Evolutionary conservation across 257 asterid genomes (phyloP), one percentile per base, ranked within the genome.

Genomic region (Plectranthus barbatus): DNA sequence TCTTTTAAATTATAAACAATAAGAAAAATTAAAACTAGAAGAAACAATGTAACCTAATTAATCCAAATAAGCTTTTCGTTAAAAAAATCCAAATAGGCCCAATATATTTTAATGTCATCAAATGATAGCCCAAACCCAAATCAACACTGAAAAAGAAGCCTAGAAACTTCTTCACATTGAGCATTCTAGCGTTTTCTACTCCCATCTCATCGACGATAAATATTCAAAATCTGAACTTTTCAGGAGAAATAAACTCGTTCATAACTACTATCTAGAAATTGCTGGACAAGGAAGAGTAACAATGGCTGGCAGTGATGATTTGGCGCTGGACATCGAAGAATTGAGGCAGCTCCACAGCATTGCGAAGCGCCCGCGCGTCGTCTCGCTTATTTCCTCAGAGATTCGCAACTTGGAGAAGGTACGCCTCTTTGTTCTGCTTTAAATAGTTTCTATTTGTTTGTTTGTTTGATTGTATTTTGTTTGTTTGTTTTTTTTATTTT

Each of bases 291-390:
- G 11, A 13, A 33, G 46, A 33, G 15, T 9, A 13, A 47, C 18
- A 74, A 83, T 81, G 86, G 79, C 77, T 34, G 55, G 63, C 66
- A 47, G 20, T 15, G 86, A 81, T 7, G 94, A 84, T 47, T 62
- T 83, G 36, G 79, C 83, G 9, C 64, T 86, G 79, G 98, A 91
- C 53, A 70, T 91, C 77, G 91, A 81, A 67, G 98, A 91, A 64
- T 58, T 91, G 80, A 86, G 77, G 72, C 88, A 81, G 39, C 94
- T 91, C 20, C 94, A 81, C 19, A 73, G 73, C 80, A 81, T 88
- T 44, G 94, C 96, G 1, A 91, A 86, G 74, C 81, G 95, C 52
- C 95, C 95, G 31, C 88, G 87, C 19, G 79, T 88, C 52, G 71
- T 77, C 47, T 81, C 96, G 48, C 88, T 88, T 7, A 74, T 91